A percentile compares a stretch with the other conserved stretches of the same genome.
Conservation (phyloP, 2,329 filamentous ascomycete species). For the Claviceps arundinis region DNA sequence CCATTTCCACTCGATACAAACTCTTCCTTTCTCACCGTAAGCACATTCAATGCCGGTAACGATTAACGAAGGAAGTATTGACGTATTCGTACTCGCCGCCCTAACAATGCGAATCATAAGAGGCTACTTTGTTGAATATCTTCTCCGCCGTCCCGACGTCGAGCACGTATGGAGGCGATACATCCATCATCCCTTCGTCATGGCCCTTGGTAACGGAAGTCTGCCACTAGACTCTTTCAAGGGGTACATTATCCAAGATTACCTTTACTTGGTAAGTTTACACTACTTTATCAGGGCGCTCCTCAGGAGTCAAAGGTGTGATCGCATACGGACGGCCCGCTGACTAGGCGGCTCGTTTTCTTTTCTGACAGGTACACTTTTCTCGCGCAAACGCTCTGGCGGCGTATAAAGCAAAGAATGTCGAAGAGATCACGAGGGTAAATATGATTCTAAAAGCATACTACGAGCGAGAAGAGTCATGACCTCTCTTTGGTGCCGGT, state of each 20-base stretch:
- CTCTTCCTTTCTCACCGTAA: slow-evolving; percentile 54
- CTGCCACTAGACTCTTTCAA: slow-evolving; percentile 70
- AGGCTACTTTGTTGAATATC: slow-evolving; percentile 71
- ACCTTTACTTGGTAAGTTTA: slow-evolving; percentile 61
- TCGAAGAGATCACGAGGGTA: slow-evolving; percentile 58
- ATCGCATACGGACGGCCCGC: too few relatives aligned
- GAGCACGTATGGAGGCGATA: slow-evolving; percentile 59
- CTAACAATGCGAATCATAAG: slow-evolving; percentile 22
- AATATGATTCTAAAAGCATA: slow-evolving; percentile 5
- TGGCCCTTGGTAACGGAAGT: slow-evolving; percentile 60
- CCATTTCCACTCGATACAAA: slow-evolving; percentile 62
- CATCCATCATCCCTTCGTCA: slow-evolving; percentile 71
- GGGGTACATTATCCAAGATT: slow-evolving; percentile 83
- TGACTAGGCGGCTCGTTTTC: not conserved
- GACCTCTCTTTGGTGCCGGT: too few relatives aligned
- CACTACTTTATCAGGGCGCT: not conserved
- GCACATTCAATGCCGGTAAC: slow-evolving; percentile 10
- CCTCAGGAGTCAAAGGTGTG: too few relatives aligned
- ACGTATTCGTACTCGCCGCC: not conserved
- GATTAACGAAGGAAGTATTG: not conserved
- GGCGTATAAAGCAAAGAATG: slow-evolving; percentile 67
- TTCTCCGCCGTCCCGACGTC: slow-evolving; percentile 66
- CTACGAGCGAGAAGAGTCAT: not conserved
- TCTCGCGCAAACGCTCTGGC: slow-evolving; percentile 74
- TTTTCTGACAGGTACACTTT: slow-evolving; percentile 55